Evolutionary conservation across 2,329 filamentous ascomycete genomes (phyloP).

Genomic region (Ascochyta viciae-villosae): DNA sequence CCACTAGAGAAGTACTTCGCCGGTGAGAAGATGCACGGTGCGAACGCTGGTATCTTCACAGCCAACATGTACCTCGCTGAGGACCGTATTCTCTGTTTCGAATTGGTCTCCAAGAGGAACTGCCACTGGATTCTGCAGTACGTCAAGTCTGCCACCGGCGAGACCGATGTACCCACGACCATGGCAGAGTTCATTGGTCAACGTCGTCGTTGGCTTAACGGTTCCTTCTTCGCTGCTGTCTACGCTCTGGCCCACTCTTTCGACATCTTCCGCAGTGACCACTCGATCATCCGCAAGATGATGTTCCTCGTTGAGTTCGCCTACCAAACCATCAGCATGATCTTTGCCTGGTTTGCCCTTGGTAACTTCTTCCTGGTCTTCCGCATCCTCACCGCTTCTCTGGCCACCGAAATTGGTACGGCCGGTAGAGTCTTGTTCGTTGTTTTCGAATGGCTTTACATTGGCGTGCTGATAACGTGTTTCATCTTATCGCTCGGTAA

Average conservation of each 20-base stretch:
- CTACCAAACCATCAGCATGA: slow-evolving; percentile 95
- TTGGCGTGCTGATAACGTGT: slow-evolving; percentile 88
- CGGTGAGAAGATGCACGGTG: slow-evolving; percentile 93
- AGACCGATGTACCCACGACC: slow-evolving; percentile 94
- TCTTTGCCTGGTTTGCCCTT: slow-evolving; percentile 98
- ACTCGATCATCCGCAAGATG: slow-evolving; percentile 84
- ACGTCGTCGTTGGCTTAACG: slow-evolving; percentile 95
- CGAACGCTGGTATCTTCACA: slow-evolving; percentile 93
- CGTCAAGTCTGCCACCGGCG: slow-evolving; percentile 94
- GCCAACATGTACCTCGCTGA: slow-evolving; percentile 99
- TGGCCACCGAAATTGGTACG: slow-evolving; percentile 78
- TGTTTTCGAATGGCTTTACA: slow-evolving; percentile 95
- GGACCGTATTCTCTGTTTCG: slow-evolving; percentile 98
- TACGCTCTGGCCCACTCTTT: slow-evolving; percentile 96
- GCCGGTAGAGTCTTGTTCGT: slow-evolving; percentile 83
- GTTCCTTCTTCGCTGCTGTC: slow-evolving; percentile 96
- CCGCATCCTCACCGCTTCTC: slow-evolving; percentile 89
- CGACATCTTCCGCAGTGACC: slow-evolving; percentile 92
- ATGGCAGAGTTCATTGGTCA: slow-evolving; percentile 96
- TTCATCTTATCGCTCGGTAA: slow-evolving; percentile 96
- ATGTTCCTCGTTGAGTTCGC: slow-evolving; percentile 92
- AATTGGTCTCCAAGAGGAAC: slow-evolving; percentile 95
- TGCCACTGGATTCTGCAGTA: slow-evolving; percentile 98
- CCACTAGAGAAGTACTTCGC: slow-evolving; percentile 97
- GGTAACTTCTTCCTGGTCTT: slow-evolving; percentile 99